phyloP scores from a whole-genome alignment of 2,329 filamentous ascomycete genomes.

The Diplodia mutila region DNA sequence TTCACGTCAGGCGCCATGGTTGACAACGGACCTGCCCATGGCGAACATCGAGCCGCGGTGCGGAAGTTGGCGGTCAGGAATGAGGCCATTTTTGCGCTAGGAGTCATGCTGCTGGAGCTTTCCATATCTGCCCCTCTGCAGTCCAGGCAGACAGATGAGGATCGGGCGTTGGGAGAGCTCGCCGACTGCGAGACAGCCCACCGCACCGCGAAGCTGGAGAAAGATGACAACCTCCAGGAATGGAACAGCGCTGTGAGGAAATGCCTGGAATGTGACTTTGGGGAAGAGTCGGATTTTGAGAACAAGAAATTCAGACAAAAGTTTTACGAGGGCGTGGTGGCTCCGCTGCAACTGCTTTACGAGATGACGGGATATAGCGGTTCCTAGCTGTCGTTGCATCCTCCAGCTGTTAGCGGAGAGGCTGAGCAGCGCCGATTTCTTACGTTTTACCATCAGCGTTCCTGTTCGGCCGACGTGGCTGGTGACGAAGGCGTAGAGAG shows the following conservation, averaged over 20 bases:
- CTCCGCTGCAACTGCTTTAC: conserved; percentile 2
- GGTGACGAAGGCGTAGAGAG: too few species aligned
- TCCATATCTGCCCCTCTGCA: background rate
- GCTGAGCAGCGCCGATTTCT: background rate
- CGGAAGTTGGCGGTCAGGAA: conserved; percentile 5
- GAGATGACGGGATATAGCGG: conserved; percentile 5
- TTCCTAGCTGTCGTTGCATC: background rate
- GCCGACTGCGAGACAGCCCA: background rate
- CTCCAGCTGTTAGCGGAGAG: background rate
- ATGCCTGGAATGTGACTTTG: conserved; percentile 1
- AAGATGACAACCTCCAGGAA: background rate
- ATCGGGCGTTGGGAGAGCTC: background rate
- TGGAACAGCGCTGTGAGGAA: background rate
- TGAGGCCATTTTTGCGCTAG: conserved; percentile 7
- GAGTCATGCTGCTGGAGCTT: background rate
- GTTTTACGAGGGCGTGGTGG: background rate
- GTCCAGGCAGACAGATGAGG: background rate
- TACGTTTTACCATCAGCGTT: background rate
- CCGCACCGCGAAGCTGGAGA: background rate
- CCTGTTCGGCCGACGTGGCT: conserved; percentile 14
- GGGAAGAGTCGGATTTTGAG: conserved; percentile 3
- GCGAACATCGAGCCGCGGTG: background rate
- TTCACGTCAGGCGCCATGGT: background rate
- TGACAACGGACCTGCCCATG: background rate
- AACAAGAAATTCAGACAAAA: background rate